Evolutionary conservation across 2,329 filamentous ascomycete species (phyloP).

Genomic region (Celoporthe dispersa): DNA sequence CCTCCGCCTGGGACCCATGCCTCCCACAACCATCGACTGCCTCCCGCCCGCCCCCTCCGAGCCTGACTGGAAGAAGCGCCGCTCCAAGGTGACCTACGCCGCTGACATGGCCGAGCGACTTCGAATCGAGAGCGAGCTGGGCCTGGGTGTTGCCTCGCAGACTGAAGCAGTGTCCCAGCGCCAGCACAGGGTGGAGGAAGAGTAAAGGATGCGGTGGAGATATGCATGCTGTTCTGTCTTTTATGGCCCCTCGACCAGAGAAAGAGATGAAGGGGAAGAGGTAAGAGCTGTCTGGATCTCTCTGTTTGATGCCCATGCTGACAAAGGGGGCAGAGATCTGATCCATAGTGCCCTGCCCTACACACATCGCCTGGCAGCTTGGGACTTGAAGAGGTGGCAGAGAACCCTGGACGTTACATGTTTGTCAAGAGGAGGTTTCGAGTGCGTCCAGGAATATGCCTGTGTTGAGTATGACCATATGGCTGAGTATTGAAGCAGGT

Average conservation of each 20-base stretch:
- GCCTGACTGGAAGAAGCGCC: background rate
- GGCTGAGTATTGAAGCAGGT: too few relatives aligned
- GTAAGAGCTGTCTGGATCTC: background rate
- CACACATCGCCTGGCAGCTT: background rate
- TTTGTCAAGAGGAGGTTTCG: too few relatives aligned
- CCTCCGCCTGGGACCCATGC: background rate
- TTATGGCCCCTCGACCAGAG: too few relatives aligned
- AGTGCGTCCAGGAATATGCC: too few relatives aligned
- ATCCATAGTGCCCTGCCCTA: background rate
- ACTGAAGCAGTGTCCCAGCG: background rate
- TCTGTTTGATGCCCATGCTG: background rate
- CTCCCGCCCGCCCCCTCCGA: background rate
- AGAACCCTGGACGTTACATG: too few relatives aligned
- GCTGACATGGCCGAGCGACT: background rate
- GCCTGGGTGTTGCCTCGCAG: background rate
- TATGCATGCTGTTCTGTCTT: background rate
- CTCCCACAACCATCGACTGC: background rate
- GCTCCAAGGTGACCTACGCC: background rate
- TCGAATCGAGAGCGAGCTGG: background rate
- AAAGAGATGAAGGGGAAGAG: background rate
- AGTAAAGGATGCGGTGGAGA: background rate
- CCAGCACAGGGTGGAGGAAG: background rate
- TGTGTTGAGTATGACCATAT: too few relatives aligned
- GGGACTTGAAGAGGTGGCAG: background rate
- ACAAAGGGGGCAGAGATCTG: background rate